A percentile compares a stretch with the other conserved stretches of the same genome.
Conservation (phyloP, 2,329 filamentous ascomycete species). For the Ophiocordyceps camponoti-saundersi region DNA sequence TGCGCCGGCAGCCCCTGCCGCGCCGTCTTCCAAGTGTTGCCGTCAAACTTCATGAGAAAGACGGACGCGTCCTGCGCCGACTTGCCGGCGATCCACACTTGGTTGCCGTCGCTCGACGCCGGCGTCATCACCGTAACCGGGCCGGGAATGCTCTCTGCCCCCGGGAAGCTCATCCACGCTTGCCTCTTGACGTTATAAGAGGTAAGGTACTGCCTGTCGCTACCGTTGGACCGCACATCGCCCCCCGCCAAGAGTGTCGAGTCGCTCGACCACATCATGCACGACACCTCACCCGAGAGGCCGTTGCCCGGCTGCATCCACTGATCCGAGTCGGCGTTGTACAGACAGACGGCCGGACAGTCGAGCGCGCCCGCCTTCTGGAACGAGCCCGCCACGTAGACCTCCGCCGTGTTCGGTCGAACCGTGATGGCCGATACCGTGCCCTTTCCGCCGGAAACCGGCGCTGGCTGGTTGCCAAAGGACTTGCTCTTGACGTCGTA, state of each 20-base stretch:
- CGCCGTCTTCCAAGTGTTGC: conserved; percentile 51
- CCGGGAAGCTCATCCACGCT: conserved; percentile 47
- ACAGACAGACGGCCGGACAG: conserved; percentile 71
- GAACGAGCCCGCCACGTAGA: conserved; percentile 81
- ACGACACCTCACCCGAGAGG: conserved; percentile 51
- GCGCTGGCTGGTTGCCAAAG: conserved; percentile 57
- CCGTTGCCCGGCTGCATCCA: conserved; percentile 68
- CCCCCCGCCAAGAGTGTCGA: conserved; percentile 63
- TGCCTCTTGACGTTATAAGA: conserved; percentile 53
- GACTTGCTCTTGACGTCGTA: conserved; percentile 55
- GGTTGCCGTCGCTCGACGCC: conserved; percentile 52
- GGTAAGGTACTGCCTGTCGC: conserved; percentile 45
- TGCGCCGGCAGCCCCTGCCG: conserved; percentile 42
- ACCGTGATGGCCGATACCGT: conserved; percentile 62
- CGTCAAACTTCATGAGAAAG: conserved; percentile 73
- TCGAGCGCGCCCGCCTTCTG: conserved; percentile 65
- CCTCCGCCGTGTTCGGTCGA: conserved; percentile 50
- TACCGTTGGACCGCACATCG: conserved; percentile 51
- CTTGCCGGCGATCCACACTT: conserved; percentile 72
- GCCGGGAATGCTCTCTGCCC: conserved; percentile 54
- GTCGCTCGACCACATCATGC: conserved; percentile 60
- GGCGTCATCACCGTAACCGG: conserved; percentile 61
- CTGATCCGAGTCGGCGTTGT: conserved; percentile 49
- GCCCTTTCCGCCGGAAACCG: conserved; percentile 51
- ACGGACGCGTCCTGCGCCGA: conserved; percentile 43